A percentile compares a stretch with the other conserved stretches of the same genome.
phyloP scores from a whole-genome alignment of 1,139 yeast species.

The Hyphopichia pseudoburtonii region DNA sequence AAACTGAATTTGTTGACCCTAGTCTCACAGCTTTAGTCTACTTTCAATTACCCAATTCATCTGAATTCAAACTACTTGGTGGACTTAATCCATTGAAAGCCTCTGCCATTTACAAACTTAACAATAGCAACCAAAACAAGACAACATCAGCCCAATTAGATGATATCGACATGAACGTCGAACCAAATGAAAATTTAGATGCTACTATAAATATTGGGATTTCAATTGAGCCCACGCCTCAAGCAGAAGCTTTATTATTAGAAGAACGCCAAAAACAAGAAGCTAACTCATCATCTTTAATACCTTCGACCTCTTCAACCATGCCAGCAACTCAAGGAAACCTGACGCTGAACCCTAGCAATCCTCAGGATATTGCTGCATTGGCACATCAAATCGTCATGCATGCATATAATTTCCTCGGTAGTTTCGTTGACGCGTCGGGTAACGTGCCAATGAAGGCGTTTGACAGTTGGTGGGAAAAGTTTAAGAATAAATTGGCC shows the following conservation, averaged over 20 bases:
- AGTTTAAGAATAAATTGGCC: constrained; percentile 70
- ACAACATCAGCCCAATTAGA: constrained; percentile 19
- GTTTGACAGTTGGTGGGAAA: constrained; percentile 96
- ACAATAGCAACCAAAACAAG: constrained; percentile 32
- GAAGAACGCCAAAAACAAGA: constrained; percentile 30
- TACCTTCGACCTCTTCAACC: constrained; percentile 13
- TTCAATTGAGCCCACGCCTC: constrained; percentile 73
- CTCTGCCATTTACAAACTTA: constrained; percentile 85
- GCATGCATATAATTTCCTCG: constrained; percentile 86
- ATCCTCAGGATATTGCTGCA: constrained; percentile 38
- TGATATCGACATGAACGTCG: constrained; percentile 27
- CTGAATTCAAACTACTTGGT: constrained; percentile 79
- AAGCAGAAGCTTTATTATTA: constrained; percentile 54
- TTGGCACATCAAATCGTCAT: constrained; percentile 86
- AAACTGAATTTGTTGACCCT: constrained; percentile 58
- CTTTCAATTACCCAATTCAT: constrained; percentile 72
- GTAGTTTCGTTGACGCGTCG: constrained; percentile 74
- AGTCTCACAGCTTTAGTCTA: constrained; percentile 80
- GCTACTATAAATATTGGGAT: constrained; percentile 70
- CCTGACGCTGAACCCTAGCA: constrained; percentile 13
- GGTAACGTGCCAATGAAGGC: constrained; percentile 87
- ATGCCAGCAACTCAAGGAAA: constrained; percentile 10
- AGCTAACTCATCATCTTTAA: constrained; percentile 19
- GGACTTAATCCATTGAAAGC: constrained; percentile 73
- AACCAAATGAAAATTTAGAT: constrained; percentile 37